These are phyloP conservation scores for Claviceps sp. DNA, from an alignment of 2,329 filamentous ascomycete genomes.

Conservation along the genomic window DNA sequence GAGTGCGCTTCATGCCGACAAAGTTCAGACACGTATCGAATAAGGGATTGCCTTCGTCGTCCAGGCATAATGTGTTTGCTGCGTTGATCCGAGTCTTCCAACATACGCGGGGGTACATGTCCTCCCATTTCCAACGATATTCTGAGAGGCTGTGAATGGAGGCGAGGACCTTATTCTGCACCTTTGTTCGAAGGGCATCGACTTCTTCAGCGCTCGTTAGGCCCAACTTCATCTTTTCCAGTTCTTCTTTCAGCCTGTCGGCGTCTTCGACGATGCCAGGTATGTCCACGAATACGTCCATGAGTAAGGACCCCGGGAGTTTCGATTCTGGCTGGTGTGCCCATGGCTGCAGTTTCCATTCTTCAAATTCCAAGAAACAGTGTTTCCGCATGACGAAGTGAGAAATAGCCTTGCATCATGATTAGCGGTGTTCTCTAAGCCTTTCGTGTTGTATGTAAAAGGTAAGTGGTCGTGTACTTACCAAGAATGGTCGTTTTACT, in stretches of 20 bases:
- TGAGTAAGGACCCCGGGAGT: slow-evolving; percentile 4
- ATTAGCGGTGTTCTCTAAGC: not conserved
- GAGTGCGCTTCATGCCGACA: slow-evolving; percentile 4
- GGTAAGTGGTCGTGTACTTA: not conserved
- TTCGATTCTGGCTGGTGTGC: not conserved
- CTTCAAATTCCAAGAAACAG: slow-evolving; percentile 3
- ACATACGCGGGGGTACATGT: slow-evolving; percentile 4
- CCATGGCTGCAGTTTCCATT: slow-evolving; percentile 5
- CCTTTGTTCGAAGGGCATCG: not conserved
- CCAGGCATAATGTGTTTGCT: slow-evolving; percentile 1
- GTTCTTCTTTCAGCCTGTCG: slow-evolving; percentile 1
- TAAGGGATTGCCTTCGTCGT: slow-evolving; percentile 3
- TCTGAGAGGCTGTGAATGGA: slow-evolving; percentile 2
- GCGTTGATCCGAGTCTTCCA: slow-evolving; percentile 3
- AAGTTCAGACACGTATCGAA: slow-evolving; percentile 5
- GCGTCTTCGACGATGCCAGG: slow-evolving; percentile 5
- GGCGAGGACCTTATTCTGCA: slow-evolving; percentile 1
- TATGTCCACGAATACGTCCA: slow-evolving; percentile 7
- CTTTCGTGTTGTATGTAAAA: no score
- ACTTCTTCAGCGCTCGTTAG: not conserved
- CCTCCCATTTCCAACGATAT: slow-evolving; percentile 5
- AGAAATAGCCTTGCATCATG: slow-evolving; percentile 1
- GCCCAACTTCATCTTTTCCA: not conserved
- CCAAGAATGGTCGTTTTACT: slow-evolving; percentile 5
- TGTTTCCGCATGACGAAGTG: slow-evolving; percentile 6